Conservation (phyloP, 2,329 filamentous ascomycete genomes). For the Lachnellula subtilissima region DNA sequence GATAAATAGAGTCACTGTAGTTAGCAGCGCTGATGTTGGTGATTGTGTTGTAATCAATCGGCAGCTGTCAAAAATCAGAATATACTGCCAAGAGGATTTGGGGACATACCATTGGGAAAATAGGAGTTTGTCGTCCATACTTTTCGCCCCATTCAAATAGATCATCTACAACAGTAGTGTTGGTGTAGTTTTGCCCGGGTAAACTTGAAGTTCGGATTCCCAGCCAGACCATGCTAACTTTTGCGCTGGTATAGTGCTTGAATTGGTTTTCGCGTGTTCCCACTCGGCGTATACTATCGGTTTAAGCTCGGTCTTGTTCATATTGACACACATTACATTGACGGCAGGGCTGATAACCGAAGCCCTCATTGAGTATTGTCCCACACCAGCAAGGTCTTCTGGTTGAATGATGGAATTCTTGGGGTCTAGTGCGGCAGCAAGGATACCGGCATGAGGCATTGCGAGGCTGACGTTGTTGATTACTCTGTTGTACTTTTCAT, state of each 20-base stretch:
- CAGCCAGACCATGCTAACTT: constrained; percentile 35
- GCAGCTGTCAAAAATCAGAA: constrained; percentile 38
- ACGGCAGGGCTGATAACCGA: constrained; percentile 66
- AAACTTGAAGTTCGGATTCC: constrained; percentile 35
- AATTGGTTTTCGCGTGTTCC: constrained; percentile 38
- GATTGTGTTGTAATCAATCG: constrained; percentile 61
- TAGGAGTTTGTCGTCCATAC: constrained; percentile 47
- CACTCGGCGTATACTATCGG: constrained; percentile 63
- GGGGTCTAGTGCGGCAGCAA: constrained; percentile 55
- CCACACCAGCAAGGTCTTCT: constrained; percentile 56
- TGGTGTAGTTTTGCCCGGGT: constrained; percentile 40
- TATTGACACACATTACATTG: constrained; percentile 69
- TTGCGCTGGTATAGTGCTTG: constrained; percentile 35
- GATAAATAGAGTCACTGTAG: constrained; percentile 55
- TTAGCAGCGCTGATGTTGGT: constrained; percentile 45
- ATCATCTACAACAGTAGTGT: constrained; percentile 59
- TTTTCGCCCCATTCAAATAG: constrained; percentile 62
- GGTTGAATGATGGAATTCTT: constrained; percentile 68
- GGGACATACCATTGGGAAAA: constrained; percentile 43
- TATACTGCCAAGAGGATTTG: constrained; percentile 31
- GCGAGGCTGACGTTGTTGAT: constrained; percentile 74
- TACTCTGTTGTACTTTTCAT: constrained; percentile 47
- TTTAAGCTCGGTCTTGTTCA: constrained; percentile 52
- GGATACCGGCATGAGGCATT: constrained; percentile 68
- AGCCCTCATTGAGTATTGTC: constrained; percentile 63